Conservation (phyloP, 2,329 filamentous ascomycete genomes). For the Penicillium hesseltinei region DNA sequence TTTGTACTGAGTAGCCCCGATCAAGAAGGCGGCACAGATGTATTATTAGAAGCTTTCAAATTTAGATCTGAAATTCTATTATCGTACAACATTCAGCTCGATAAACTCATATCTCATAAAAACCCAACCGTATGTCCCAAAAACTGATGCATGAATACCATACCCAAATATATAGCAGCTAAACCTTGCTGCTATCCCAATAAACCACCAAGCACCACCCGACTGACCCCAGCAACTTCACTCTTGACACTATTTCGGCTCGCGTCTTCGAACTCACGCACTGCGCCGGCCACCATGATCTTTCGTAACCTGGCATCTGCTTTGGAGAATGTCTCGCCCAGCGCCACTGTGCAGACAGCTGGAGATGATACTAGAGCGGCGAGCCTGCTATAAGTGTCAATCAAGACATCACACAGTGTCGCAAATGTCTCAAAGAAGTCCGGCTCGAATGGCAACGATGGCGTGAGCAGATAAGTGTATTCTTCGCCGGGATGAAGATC, state of each 20-base stretch:
- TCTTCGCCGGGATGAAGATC: conserved; percentile 79
- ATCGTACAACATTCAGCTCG: conserved; percentile 11
- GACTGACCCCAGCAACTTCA: conserved; percentile 82
- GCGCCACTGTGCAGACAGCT: conserved; percentile 64
- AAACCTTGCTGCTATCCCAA: conserved; percentile 50
- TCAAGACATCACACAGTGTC: conserved; percentile 90
- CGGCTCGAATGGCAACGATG: conserved; percentile 87
- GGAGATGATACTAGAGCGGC: conserved; percentile 72
- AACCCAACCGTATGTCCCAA: neutral
- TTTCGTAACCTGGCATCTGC: conserved; percentile 83
- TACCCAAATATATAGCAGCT: neutral
- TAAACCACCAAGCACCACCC: conserved; percentile 83
- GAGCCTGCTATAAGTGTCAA: conserved; percentile 84
- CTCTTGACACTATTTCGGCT: conserved; percentile 72
- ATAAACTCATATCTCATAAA: conserved; percentile 5
- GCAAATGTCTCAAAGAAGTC: conserved; percentile 97
- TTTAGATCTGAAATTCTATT: conserved; percentile 9
- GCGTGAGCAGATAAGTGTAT: conserved; percentile 86
- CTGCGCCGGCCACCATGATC: conserved; percentile 79
- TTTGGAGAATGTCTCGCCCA: conserved; percentile 87
- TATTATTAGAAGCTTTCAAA: conserved; percentile 14
- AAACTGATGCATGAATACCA: neutral
- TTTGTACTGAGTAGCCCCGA: neutral
- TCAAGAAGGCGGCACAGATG: conserved; percentile 8
- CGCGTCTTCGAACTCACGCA: conserved; percentile 90